Base-by-base conservation (phyloP, 139 green algal genomes). In the Coelastrella sp. region DNA sequence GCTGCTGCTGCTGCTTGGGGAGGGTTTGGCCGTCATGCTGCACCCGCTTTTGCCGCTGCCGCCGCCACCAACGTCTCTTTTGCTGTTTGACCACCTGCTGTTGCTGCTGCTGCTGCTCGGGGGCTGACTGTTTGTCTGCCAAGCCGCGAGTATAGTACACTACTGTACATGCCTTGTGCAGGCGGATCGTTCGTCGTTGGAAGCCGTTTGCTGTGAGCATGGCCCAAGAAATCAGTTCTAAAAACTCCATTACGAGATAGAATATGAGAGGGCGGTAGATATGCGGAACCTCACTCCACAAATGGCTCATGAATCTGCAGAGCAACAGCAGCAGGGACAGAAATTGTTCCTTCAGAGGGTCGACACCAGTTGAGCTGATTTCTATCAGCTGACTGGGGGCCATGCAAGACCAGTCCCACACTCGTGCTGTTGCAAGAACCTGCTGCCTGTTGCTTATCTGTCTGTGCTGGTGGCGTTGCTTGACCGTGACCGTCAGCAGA, bases 201-300 rank as follows among this genome's bases (percentile, higher is more conserved):
- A 91, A 93, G 75, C 91, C 87, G 56, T 77, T 61, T 14, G 56
- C 32, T 22, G 56, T 7, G 16, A 87, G 88, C 47, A 90, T 84
- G 32, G 19, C 68, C 80, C 73, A 87, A 54, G 73, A 76, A 4
- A 89, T 60, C 19, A 83, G 73, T 22, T 89, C 91, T 6, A 90
- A 7, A 4, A 75, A 57, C 90, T 95, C 93, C 77, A 89, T 95
- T 7, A 94, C n/a, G 8, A 95, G 47, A 89, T 95, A 95, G 83
- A 95, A 95, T 3, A 68, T 7, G 4, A 95, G 88, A 3, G 93
- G 93, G 56, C 93, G 86, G 90, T 94, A 95, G 14, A 87, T 86
- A 59, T 86, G 80, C 8, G 80, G 65, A 5, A 78, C 23, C n/a
- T 87, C 82, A 64, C 47, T 65, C 82, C 82, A 87, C 32, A 87